Percentiles rank a stretch among this genome's conserved stretches.
Conservation (phyloP, 2,329 filamentous ascomycete genomes). For the Elsinoe necatrix region DNA sequence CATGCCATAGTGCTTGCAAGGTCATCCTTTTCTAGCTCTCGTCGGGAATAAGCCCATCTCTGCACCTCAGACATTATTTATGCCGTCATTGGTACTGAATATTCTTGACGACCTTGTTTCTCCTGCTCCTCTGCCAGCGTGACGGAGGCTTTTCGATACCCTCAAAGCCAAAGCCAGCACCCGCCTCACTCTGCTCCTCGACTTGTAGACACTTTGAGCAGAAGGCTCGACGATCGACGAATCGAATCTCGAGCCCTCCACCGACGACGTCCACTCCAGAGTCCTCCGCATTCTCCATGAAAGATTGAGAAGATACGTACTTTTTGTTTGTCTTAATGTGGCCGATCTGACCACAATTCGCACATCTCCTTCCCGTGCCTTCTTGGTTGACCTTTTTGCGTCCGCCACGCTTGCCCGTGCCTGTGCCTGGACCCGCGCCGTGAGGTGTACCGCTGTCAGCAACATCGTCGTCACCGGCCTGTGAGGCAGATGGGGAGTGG, state of each 20-base stretch:
- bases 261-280: background rate
- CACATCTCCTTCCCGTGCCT: conserved; percentile 72
- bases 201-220: background rate
- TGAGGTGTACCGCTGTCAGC: conserved; percentile 26
- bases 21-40: too few species aligned
- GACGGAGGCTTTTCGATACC: background rate
- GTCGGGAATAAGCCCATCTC: too few species aligned
- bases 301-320: conserved; percentile 43
- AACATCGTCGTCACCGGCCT: conserved; percentile 41
- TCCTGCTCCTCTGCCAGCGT: background rate
- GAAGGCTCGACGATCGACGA: background rate
- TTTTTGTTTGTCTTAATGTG: conserved; percentile 99
- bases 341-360: conserved; percentile 91
- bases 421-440: conserved; percentile 20
- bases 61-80: too few species aligned
- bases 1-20: too few species aligned
- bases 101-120: background rate
- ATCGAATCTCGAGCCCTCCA: background rate
- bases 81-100: background rate
- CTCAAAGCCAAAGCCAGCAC: conserved; percentile 5
- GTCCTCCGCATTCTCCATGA: background rate
- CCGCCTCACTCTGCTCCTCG: conserved; percentile 1
- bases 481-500: conserved; percentile 35
- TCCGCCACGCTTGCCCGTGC: conserved; percentile 30
- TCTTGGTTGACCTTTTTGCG: conserved; percentile 60